Percentiles rank a stretch among this genome's conserved stretches.
Conservation (phyloP, 2,329 filamentous ascomycete species). For the Zalaria obscura region DNA sequence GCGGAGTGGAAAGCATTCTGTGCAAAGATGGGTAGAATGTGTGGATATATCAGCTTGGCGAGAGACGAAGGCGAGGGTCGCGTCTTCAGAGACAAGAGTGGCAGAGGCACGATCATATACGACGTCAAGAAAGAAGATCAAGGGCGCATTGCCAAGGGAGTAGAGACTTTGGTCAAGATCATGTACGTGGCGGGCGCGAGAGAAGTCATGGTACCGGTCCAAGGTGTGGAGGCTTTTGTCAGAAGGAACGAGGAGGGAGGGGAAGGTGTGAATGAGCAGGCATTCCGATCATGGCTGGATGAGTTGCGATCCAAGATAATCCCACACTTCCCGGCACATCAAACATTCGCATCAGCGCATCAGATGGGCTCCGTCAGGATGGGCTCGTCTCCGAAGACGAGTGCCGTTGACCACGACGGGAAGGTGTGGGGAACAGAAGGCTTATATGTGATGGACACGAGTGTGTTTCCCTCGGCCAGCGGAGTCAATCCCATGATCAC, state of each 20-base stretch:
- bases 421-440: slow-evolving; percentile 49
- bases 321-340: slow-evolving; percentile 33
- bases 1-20: slow-evolving; percentile 59
- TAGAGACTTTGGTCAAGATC: slow-evolving; percentile 60
- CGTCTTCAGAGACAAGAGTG: slow-evolving; percentile 54
- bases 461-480: slow-evolving; percentile 61
- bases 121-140: slow-evolving; percentile 57
- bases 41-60: slow-evolving; percentile 57
- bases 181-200: slow-evolving; percentile 63
- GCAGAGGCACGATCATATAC: slow-evolving; percentile 55
- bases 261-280: slow-evolving; percentile 36
- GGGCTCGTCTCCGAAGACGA: slow-evolving; percentile 34
- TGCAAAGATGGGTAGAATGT: slow-evolving; percentile 54
- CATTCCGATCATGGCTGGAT: slow-evolving; percentile 48
- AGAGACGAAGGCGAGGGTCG: slow-evolving; percentile 64
- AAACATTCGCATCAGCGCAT: slow-evolving; percentile 55
- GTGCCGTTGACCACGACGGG: slow-evolving; percentile 29
- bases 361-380: slow-evolving; percentile 72
- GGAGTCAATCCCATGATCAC: slow-evolving; percentile 77
- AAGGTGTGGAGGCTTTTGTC: slow-evolving; percentile 50
- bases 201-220: slow-evolving; percentile 59
- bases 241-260: slow-evolving; percentile 20
- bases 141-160: slow-evolving; percentile 54
- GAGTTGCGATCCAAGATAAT: slow-evolving; percentile 34
- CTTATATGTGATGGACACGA: slow-evolving; percentile 60